These are phyloP conservation scores for Celoporthe dispersa DNA, from an alignment of 2,329 filamentous ascomycete genomes.

Conservation along the genomic window DNA sequence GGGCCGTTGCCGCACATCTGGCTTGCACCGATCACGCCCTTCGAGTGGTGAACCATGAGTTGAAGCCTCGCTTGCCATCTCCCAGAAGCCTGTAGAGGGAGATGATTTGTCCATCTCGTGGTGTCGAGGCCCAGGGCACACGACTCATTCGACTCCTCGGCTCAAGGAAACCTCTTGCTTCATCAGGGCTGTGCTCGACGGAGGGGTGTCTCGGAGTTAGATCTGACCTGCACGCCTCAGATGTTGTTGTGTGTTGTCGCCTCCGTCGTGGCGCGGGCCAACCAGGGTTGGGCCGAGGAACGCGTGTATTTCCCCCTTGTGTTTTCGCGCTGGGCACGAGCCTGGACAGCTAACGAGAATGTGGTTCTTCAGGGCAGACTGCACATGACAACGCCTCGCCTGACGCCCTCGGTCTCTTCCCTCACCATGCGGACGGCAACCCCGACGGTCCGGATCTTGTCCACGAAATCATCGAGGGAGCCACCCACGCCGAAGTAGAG, in stretches of 20 bases:
- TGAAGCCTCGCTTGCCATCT: not conserved
- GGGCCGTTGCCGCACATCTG: not conserved
- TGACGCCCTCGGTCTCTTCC: constrained; percentile 65
- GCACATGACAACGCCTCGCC: constrained; percentile 63
- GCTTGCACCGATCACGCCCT: not conserved
- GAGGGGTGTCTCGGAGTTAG: not conserved
- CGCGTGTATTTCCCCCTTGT: not conserved
- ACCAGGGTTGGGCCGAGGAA: not conserved
- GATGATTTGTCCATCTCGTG: not conserved
- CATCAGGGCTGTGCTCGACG: not conserved
- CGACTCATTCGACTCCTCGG: not conserved
- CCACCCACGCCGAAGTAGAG: constrained; percentile 86
- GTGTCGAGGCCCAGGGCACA: not conserved
- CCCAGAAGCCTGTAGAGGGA: not conserved
- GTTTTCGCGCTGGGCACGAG: not conserved
- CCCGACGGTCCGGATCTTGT: constrained; percentile 54
- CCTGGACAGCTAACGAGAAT: not conserved
- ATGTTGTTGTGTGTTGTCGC: not conserved
- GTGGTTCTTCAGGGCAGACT: constrained; percentile 37
- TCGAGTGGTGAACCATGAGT: not conserved
- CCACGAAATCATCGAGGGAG: constrained; percentile 75
- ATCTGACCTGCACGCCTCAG: not conserved
- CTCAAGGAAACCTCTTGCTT: not conserved
- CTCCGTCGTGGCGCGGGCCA: not conserved
- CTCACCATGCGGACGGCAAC: constrained; percentile 54